Percentiles rank a stretch among this genome's conserved stretches.
These are phyloP conservation scores for Penicillium steckii DNA, from an alignment of 495 filamentous ascomycete species.

Conservation along the genomic window DNA sequence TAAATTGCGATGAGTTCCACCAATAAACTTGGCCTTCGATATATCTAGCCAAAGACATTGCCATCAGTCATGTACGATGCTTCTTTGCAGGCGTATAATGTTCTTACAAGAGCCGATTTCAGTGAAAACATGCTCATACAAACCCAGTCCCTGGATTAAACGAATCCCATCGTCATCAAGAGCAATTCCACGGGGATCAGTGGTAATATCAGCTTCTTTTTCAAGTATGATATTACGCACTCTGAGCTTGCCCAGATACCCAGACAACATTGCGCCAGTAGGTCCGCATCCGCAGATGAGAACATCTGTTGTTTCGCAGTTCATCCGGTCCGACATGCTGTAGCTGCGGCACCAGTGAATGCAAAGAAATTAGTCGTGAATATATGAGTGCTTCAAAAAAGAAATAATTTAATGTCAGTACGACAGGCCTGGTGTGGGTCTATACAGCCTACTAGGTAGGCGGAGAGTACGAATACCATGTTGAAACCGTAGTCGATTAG, in stretches of 20 bases:
- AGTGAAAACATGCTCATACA: conserved; percentile 38
- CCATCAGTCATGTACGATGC: background rate
- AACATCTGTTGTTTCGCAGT: conserved; percentile 33
- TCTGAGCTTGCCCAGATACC: conserved; percentile 24
- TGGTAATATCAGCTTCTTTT: conserved; percentile 41
- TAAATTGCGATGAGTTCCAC: conserved; percentile 13
- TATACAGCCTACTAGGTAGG: no score
- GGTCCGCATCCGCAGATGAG: conserved; percentile 42
- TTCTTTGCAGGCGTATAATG: background rate
- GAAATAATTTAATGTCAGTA: no score
- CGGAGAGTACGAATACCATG: no score
- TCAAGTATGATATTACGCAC: conserved; percentile 40
- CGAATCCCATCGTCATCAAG: conserved; percentile 52
- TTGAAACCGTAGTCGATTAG: no score
- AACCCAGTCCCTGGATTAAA: conserved; percentile 43
- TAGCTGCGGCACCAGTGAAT: background rate
- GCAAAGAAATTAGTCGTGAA: background rate
- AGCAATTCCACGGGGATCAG: conserved; percentile 51
- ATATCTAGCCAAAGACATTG: conserved; percentile 18
- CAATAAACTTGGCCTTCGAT: conserved; percentile 25
- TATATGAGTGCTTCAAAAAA: no score
- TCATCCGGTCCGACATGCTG: conserved; percentile 1
- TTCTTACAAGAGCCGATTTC: conserved; percentile 31
- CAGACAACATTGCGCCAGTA: conserved; percentile 38
- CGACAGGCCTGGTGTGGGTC: no score